Evolutionary conservation across 2,329 filamentous ascomycete genomes (phyloP), one percentile per base, ranked within the genome.

Genomic region (Aquanectria penicillioides): DNA sequence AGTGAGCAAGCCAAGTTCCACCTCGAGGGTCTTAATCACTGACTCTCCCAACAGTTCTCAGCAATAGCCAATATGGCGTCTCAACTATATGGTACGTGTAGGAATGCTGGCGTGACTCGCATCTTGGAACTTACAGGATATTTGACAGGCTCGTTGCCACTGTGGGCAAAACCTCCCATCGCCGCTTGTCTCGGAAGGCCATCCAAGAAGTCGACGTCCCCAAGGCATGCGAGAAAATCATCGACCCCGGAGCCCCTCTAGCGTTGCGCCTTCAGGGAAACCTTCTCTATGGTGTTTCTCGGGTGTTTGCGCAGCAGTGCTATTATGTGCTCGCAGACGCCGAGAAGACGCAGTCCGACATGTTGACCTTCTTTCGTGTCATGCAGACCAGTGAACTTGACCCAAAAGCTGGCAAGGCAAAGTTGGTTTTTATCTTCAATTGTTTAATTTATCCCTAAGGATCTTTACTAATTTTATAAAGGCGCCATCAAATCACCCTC

Each of bases 221-320:
- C 29, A 93, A 91, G 71, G 94, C 95, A 56, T 97, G 94, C 75
- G 84, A 89, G 63, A 95, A 90, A n/a, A 97, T 99, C 72, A 86
- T 92, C 31, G 84, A 92, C 55, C 93, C 68, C 0, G 91, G 89
- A 6, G 92, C 91, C 2, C 95, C 95, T 3, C 89, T 99, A 78
- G 94, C 95, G 5, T 77, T 99, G 64, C 89, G 95, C 29, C 84
- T 99, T 18, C 94, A 98, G 72, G 91, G 93, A 13, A 97, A 89
- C 67, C 82, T 99, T 15, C 86, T 99, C 23, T 94, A 90, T 72
- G 94, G 94, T 5, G 86, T 97, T 13, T 90, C 93, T 3, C 86
- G 91, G 44, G 93, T 98, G 15, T 97, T 93, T 74, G 83, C 86
- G 22, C 91, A 97, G 73, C 94, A 99, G 76, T 97, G 91, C 69